Conservation (phyloP, 208 protist species). For the Tetramitus jugosus region DNA sequence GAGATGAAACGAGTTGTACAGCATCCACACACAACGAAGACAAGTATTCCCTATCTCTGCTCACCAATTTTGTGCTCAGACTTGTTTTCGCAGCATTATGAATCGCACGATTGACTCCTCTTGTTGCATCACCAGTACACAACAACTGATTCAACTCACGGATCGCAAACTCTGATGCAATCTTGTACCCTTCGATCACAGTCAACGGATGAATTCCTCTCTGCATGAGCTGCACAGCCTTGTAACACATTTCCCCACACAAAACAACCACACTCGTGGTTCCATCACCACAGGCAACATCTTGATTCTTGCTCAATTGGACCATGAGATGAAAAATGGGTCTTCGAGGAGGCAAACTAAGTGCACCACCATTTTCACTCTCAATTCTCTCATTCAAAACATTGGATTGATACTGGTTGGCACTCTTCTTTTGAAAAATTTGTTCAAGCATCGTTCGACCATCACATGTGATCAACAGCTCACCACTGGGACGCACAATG, state of each 20-base stretch:
- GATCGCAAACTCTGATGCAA: conserved; percentile 65
- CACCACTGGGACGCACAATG: conserved; percentile 68
- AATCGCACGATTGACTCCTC: conserved; percentile 79
- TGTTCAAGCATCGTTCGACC: conserved; percentile 97
- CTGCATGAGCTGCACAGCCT: conserved; percentile 75
- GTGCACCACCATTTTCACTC: no score
- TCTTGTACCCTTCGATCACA: conserved; percentile 85
- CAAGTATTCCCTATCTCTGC: conserved; percentile 83
- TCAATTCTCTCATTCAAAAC: no score
- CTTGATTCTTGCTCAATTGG: conserved; percentile 95
- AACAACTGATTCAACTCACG: neutral
- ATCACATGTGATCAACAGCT: conserved; percentile 98
- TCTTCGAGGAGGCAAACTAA: no score
- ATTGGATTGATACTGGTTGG: neutral
- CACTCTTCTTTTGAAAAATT: conserved; percentile 66
- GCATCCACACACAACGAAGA: conserved; percentile 96
- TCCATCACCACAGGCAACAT: conserved; percentile 98
- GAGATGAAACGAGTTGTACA: conserved; percentile 54
- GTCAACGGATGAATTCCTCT: conserved; percentile 92
- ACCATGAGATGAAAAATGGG: conserved; percentile 61
- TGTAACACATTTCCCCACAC: conserved; percentile 81
- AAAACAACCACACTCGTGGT: conserved; percentile 98
- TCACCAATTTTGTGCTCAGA: conserved; percentile 97
- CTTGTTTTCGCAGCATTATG: conserved; percentile 91
- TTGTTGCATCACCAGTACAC: neutral